Evolutionary conservation across 139 green algal genomes (phyloP).

Genomic region (Tetraselmis chui): DNA sequence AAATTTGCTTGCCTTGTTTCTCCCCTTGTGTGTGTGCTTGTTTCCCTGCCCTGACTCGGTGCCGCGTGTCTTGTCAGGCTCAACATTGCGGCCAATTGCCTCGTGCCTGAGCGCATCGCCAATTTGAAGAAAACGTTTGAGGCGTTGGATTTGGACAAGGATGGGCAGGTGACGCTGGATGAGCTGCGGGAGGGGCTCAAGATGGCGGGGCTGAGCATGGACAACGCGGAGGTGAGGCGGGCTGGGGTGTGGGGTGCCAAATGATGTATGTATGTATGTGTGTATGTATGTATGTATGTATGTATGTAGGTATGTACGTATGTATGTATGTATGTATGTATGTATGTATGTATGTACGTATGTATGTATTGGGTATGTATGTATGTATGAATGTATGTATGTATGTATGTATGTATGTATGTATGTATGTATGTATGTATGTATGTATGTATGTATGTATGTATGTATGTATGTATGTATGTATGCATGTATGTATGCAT

Average conservation of each 20-base stretch:
- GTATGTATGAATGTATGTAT: constrained; percentile 7
- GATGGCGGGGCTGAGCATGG: constrained; percentile 8
- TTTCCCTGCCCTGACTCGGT: no score
- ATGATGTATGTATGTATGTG: no score
- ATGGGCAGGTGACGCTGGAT: constrained; percentile 67
- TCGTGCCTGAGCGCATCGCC: constrained; percentile 23
- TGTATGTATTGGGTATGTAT: constrained; percentile 8
- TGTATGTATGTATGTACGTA: constrained; percentile 1
- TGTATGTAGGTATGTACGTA: no score
- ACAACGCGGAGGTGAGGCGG: constrained; percentile 6
- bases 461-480: no score
- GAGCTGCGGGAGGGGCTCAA: constrained; percentile 47
- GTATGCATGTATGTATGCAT: no score
- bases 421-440: constrained; percentile 1
- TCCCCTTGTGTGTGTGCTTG: constrained; percentile 33
- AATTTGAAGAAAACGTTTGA: constrained; percentile 71
- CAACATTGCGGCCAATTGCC: constrained; percentile 12
- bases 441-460: background rate
- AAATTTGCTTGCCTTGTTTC: no score
- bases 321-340: constrained; percentile 5
- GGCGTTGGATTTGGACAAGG: constrained; percentile 64
- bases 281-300: no score
- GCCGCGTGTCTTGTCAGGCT: constrained; percentile 14
- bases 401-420: background rate
- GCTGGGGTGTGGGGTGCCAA: no score